Conservation (phyloP, 1,284 basidiomycete species). For the Boletellus sp. region DNA sequence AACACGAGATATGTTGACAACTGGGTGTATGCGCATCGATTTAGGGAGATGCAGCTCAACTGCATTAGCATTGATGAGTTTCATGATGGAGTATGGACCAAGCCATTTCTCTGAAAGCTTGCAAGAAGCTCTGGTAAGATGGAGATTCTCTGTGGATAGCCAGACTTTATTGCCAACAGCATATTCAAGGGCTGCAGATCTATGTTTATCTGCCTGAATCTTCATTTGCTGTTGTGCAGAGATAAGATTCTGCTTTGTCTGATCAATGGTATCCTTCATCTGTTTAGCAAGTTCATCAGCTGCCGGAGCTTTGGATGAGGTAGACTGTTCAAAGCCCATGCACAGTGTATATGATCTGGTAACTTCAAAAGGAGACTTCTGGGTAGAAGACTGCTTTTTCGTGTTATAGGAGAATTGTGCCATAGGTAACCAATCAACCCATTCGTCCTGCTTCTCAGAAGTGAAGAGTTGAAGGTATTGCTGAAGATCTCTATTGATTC, state of each 20-base stretch:
- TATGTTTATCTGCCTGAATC: no score
- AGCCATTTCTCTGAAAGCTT: not conserved
- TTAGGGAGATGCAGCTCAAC: not conserved
- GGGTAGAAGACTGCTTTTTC: not conserved
- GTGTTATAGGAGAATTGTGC: not conserved
- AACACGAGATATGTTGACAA: not conserved
- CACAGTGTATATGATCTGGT: not conserved
- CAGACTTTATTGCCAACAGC: no score
- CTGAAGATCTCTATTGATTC: conserved; percentile 38
- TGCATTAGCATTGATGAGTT: not conserved
- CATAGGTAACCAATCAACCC: conserved; percentile 23
- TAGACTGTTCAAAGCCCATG: not conserved
- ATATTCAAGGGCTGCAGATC: not conserved
- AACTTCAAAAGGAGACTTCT: not conserved
- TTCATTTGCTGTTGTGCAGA: no score
- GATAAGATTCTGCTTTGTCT: no score
- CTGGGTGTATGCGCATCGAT: not conserved
- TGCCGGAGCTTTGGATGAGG: no score
- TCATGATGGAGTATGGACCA: not conserved
- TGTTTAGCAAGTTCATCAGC: no score
- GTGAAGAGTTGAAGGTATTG: not conserved
- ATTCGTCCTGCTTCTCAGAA: not conserved
- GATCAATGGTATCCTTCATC: no score
- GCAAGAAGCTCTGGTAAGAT: not conserved
- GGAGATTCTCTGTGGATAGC: not conserved